These are phyloP conservation scores for Pouteria campechiana DNA, from an alignment of 179 eudicot genomes.

Conservation along the genomic window DNA sequence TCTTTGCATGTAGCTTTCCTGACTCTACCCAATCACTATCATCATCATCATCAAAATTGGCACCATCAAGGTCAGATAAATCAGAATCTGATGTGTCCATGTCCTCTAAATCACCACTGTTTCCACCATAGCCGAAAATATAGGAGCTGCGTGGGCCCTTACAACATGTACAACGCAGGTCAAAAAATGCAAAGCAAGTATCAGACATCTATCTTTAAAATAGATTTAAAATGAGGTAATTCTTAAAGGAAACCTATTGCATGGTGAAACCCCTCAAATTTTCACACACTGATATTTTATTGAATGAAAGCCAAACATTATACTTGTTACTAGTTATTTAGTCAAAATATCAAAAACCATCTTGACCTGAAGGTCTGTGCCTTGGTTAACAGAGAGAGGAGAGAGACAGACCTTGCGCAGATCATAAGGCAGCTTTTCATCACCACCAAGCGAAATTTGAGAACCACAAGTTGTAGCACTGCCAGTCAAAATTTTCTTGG, in stretches of 20 bases:
- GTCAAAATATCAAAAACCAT: no score
- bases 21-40: slow-evolving; percentile 45
- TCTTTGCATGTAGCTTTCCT: slow-evolving; percentile 16
- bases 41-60: slow-evolving; percentile 14
- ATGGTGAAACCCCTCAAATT: no score
- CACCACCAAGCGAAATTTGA: slow-evolving; percentile 9
- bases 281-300: neutral
- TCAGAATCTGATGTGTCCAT: slow-evolving; percentile 92
- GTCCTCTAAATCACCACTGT: slow-evolving; percentile 48
- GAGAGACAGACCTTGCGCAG: slow-evolving; percentile 57
- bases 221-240: no score
- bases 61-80: slow-evolving; percentile 18
- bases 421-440: slow-evolving; percentile 42
- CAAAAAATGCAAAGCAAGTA: neutral
- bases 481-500: slow-evolving; percentile 10
- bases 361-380: no score
- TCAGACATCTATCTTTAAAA: neutral
- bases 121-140: slow-evolving; percentile 19
- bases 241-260: no score
- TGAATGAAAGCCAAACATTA: neutral
- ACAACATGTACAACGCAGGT: neutral
- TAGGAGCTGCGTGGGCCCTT: slow-evolving; percentile 56
- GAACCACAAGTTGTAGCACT: slow-evolving; percentile 3
- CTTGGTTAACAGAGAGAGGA: neutral
- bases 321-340: no score